Evolutionary conservation across 2,329 filamentous ascomycete species (phyloP).

Genomic region (Fragosphaeria purpurea): DNA sequence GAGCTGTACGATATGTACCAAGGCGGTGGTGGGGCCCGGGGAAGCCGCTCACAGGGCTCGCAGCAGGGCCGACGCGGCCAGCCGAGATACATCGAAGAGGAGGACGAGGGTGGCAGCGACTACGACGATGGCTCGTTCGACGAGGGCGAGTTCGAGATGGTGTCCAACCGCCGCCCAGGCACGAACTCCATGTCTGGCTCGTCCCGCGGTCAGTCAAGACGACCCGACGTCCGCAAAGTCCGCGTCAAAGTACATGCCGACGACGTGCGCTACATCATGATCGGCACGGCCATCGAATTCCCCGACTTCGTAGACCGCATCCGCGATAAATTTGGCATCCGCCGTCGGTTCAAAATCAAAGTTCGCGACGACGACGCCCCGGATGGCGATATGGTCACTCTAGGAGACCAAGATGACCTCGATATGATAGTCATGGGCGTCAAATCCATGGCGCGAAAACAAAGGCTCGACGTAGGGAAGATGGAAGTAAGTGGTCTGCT

Average conservation of each 20-base stretch:
- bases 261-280: conserved; percentile 88
- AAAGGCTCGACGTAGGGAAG: conserved; percentile 76
- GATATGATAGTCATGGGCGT: conserved; percentile 72
- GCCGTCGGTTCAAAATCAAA: conserved; percentile 77
- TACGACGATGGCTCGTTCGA: conserved; percentile 63
- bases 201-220: conserved; percentile 44
- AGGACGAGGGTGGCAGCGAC: conserved; percentile 65
- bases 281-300: conserved; percentile 63
- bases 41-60: conserved; percentile 27
- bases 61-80: conserved; percentile 23
- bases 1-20: conserved; percentile 60
- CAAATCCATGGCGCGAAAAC: conserved; percentile 58
- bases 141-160: conserved; percentile 71
- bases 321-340: conserved; percentile 74
- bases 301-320: conserved; percentile 69
- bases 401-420: conserved; percentile 92
- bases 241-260: conserved; percentile 86
- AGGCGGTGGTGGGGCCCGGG: conserved; percentile 27
- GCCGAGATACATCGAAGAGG: conserved; percentile 65
- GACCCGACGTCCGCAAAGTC: conserved; percentile 64
- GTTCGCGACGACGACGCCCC: conserved; percentile 68
- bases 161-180: conserved; percentile 43
- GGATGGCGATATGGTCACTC: conserved; percentile 82
- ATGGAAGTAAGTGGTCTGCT: conserved; percentile 66
- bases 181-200: conserved; percentile 37